phyloP scores from a whole-genome alignment of 1,284 basidiomycete genomes.

The Boletus semigastroideus region DNA sequence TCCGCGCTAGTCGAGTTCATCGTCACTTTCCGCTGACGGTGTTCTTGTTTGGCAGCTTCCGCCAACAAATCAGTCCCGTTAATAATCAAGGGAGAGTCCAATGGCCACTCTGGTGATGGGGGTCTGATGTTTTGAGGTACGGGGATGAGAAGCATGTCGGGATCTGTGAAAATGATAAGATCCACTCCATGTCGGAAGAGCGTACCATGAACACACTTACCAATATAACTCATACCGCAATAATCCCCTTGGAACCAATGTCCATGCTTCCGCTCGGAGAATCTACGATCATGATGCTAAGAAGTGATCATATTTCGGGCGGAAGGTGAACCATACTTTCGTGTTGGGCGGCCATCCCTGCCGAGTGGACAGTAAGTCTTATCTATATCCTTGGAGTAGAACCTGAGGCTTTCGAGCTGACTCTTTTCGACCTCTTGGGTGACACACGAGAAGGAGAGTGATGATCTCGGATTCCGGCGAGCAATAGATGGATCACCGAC shows the following conservation, averaged over 20 bases:
- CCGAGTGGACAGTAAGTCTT: conserved; percentile 58
- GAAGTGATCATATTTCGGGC: background rate
- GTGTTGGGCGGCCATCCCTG: conserved; percentile 54
- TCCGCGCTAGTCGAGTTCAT: conserved; percentile 43
- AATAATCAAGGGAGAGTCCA: conserved; percentile 25
- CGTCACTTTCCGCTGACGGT: conserved; percentile 41
- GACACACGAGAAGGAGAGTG: conserved; percentile 70
- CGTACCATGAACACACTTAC: conserved; percentile 33
- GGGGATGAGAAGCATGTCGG: conserved; percentile 20
- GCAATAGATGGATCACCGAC: conserved; percentile 47
- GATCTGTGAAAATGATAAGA: conserved; percentile 15
- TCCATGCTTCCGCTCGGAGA: conserved; percentile 50
- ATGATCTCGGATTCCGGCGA: conserved; percentile 52
- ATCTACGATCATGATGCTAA: conserved; percentile 32
- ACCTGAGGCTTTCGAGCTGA: conserved; percentile 49
- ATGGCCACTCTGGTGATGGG: conserved; percentile 27
- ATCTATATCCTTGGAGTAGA: conserved; percentile 47
- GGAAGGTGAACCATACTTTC: conserved; percentile 44
- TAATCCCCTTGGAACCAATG: conserved; percentile 65
- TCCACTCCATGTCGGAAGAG: conserved; percentile 3
- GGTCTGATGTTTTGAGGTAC: conserved; percentile 25
- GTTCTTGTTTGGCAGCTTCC: conserved; percentile 38
- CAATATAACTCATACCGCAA: conserved; percentile 55
- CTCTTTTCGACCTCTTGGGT: conserved; percentile 48
- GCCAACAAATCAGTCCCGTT: conserved; percentile 38